Evolutionary conservation across 257 asterid species (phyloP), one percentile per base, ranked within the genome.

Genomic region (Eucommia ulmoides): DNA sequence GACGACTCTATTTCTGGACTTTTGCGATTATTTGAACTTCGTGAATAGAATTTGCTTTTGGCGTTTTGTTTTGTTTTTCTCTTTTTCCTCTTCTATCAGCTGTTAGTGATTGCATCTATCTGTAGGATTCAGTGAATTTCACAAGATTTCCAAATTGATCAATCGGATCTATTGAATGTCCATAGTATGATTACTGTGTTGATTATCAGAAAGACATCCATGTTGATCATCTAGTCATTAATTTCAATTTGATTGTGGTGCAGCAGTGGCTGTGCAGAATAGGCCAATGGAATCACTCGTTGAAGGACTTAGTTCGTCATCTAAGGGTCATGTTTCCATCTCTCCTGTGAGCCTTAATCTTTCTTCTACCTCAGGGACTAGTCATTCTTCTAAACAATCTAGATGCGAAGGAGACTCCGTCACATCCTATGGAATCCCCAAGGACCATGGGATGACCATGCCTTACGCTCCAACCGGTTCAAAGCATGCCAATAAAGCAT

Each of bases 261-360:
- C 70, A 22, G 58, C 70, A 72, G 74, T 42, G 60, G 35, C 56
- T 19, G 69, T 67, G 79, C 68, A 70, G 22, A 68, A 53, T 60
- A 65, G 54, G 45, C 20, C 76, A 8, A 71, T 80, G 73, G 92
- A 79, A 45, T 73, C 89, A 53, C 78, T 83, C 49, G 83, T 65
- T 14, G 83, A 78, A 51, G 93, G 78, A 49, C 63, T 80, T 64
- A 72, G 71, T 62, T 58, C 89, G 22, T 63, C 81, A 59, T 70
- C 78, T 19, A 65, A 71, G 68, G 70, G 59, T 47, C 71, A 75
- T 64, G 63, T 25, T 58, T 61, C 82, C 2, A 50, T 58, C 53
- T 49, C 57, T 19, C 60, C 67, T 26, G 54, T 53, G 22, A 80
- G 72, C 38, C 65, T 41, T 41, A 71, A 33, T 52, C 53, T 65